A percentile compares a stretch with the other conserved stretches of the same genome.
These are phyloP conservation scores for Tolypocladium capitatum DNA, from an alignment of 2,329 filamentous ascomycete genomes.

Conservation along the genomic window DNA sequence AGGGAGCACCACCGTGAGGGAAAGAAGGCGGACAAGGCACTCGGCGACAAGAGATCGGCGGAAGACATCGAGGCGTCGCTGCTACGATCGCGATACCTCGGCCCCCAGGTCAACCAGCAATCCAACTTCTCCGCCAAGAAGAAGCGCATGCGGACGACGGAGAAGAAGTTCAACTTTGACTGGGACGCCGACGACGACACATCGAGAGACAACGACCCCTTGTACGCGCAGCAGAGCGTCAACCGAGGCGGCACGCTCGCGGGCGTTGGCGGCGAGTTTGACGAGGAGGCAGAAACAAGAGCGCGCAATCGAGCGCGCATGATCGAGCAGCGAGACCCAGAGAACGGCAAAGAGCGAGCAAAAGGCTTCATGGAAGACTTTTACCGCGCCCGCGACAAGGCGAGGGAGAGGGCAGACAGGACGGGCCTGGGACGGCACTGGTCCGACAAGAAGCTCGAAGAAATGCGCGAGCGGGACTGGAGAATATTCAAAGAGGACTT, in stretches of 20 bases:
- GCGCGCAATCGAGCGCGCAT: slow-evolving; percentile 49
- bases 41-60: slow-evolving; percentile 25
- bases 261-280: slow-evolving; percentile 35
- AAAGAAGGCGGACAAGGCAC: slow-evolving; percentile 24
- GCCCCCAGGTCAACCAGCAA: slow-evolving; percentile 67
- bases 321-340: slow-evolving; percentile 60
- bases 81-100: slow-evolving; percentile 76
- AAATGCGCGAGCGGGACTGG: slow-evolving; percentile 98
- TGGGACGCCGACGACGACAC: slow-evolving; percentile 96
- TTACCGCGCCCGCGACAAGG: slow-evolving; percentile 48
- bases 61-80: slow-evolving; percentile 62
- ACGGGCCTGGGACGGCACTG: slow-evolving; percentile 83
- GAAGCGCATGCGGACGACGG: slow-evolving; percentile 82
- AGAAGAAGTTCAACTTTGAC: slow-evolving; percentile 98
- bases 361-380: slow-evolving; percentile 69
- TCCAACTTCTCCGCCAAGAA: slow-evolving; percentile 91
- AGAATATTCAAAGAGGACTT: slow-evolving; percentile 99
- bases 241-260: slow-evolving; percentile 26
- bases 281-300: slow-evolving; percentile 42
- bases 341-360: slow-evolving; percentile 64
- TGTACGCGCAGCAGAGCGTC: slow-evolving; percentile 39
- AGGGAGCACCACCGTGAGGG: slow-evolving; percentile 11
- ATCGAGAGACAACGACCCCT: slow-evolving; percentile 50
- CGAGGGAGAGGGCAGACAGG: slow-evolving; percentile 58
- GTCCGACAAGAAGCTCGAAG: slow-evolving; percentile 81